Evolutionary conservation across 306 rosid species (phyloP), one percentile per base, ranked within the genome.

Genomic region (Notholithocarpus densiflorus): DNA sequence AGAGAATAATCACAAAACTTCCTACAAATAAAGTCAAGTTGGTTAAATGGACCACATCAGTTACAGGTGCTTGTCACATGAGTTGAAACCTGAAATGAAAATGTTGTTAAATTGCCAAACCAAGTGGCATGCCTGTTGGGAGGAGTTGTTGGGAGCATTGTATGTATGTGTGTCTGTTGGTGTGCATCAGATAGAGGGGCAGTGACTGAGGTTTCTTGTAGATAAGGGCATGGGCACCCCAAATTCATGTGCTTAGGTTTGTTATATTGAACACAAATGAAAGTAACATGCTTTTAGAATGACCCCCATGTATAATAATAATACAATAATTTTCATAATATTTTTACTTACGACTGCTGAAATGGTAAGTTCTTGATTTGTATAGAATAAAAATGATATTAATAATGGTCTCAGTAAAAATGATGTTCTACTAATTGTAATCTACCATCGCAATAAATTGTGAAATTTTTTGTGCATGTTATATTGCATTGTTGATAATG

Each of bases 271-370:
- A 59, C 82, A 81, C 82, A 80, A 68, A 40, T 62, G 57, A 56
- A 72, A 73, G 12, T 74, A 80, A 83, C 92, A 83, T 86, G 90
- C 71, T 77, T 90, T 83, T 81, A 77, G 88, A 82, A 84, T 84
- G 89, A 79, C 84, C 81, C 80, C 53, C 53, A 48, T 48, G 53
- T 10, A 48, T 48, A 48, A 48, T 12, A 48, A 48, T 45, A 45
- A 45, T 12, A 8, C 3, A 40, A 2, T 0, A 37, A 40, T 2
- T 8, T 7, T 40, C 2, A 7, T 8, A 40, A 40, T 40, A 37
- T 8, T 7, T 40, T 7, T 40, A 7, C 11, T 7, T 40, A 72
- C 31, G 2, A 40, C 0, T 2, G 0, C 0, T 8, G 0, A 40
- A 40, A 40, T 40, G 45, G 11, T 40, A 8, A 40, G 45, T 40